These are phyloP conservation scores for Eremothecium gossypii DNA, from an alignment of 1,139 yeast genomes.

Conservation along the genomic window DNA sequence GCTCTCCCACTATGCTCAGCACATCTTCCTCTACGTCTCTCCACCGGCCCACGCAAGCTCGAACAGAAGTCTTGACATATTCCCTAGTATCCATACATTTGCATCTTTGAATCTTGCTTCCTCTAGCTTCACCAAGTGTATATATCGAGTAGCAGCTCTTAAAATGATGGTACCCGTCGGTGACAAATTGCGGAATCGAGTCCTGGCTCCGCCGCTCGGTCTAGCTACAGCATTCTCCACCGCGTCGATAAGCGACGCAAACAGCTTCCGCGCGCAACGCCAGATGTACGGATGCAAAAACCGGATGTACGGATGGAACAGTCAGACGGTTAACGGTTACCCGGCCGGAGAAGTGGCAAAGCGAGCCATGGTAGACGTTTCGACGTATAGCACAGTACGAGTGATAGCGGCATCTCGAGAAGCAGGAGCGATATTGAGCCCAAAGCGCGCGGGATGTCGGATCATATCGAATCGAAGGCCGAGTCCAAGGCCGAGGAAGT, in stretches of 20 bases:
- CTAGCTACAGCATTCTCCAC: no score
- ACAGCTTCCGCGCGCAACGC: neutral
- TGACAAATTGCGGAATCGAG: slow-evolving; percentile 7
- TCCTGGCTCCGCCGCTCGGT: no score
- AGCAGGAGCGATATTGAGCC: neutral
- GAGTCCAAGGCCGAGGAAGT: neutral
- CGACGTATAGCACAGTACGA: no score
- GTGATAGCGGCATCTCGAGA: no score
- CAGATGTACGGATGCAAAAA: slow-evolving; percentile 1
- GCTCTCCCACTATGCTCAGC: no score
- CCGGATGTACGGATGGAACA: neutral
- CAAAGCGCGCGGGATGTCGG: neutral
- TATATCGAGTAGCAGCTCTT: no score
- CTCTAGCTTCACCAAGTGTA: slow-evolving; percentile 4
- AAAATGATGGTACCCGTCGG: no score
- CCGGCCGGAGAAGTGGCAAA: slow-evolving; percentile 1
- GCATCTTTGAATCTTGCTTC: slow-evolving; percentile 29
- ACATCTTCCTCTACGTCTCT: no score
- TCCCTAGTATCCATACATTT: slow-evolving; percentile 23
- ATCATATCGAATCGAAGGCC: neutral
- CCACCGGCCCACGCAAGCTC: no score
- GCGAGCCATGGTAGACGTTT: neutral
- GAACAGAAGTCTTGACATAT: no score
- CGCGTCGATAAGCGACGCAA: no score
- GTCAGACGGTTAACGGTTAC: neutral